phyloP scores from a whole-genome alignment of 2,329 filamentous ascomycete genomes.

The Claviceps sp. region DNA sequence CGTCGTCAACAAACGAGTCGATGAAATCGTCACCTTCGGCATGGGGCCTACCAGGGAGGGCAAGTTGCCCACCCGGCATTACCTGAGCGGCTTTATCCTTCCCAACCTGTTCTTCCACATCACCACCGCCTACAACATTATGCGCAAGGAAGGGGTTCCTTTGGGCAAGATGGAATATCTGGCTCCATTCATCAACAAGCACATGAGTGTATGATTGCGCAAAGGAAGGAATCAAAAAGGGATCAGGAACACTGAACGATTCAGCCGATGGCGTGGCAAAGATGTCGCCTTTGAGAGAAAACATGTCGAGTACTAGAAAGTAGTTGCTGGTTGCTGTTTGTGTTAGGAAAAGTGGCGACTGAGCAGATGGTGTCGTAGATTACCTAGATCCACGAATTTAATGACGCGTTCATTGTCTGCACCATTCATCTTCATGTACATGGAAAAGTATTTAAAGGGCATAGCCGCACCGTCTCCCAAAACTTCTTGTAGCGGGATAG shows the following conservation, averaged over 20 bases:
- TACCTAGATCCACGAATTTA: neutral
- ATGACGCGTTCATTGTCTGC: neutral
- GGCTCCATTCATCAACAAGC: slow-evolving; percentile 15
- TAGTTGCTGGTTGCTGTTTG: neutral
- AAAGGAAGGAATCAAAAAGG: neutral
- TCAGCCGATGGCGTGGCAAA: neutral
- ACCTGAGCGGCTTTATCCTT: slow-evolving; percentile 32
- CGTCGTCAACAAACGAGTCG: slow-evolving; percentile 18
- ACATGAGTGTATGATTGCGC: neutral
- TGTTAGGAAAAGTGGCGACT: neutral
- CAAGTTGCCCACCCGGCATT: slow-evolving; percentile 21
- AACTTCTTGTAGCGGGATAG: no score
- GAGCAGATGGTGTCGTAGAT: neutral
- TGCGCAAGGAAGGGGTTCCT: slow-evolving; percentile 46
- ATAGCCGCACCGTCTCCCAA: no score
- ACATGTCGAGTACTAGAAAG: neutral
- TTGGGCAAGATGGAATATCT: slow-evolving; percentile 49
- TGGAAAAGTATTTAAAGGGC: no score
- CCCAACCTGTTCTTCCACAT: slow-evolving; percentile 55
- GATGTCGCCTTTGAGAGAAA: neutral
- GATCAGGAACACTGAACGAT: neutral
- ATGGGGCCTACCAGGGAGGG: slow-evolving; percentile 18
- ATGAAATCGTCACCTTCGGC: slow-evolving; percentile 15
- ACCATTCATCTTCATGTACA: no score
- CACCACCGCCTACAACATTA: slow-evolving; percentile 43